Conservation (phyloP, 345 rosid species). For the Viola odorata region DNA sequence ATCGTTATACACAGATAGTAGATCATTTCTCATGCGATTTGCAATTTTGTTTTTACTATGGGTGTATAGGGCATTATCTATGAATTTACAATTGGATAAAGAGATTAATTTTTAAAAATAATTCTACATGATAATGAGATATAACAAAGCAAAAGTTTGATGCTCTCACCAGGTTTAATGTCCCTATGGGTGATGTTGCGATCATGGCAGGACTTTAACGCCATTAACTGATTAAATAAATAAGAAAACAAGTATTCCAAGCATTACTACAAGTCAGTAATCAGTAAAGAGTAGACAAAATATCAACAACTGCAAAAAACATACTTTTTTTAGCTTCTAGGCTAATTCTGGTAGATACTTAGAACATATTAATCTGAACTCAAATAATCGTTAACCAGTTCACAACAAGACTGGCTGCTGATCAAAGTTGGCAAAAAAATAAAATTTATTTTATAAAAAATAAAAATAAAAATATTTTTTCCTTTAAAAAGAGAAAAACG, state of each 20-base stretch:
- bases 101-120: too few relatives aligned
- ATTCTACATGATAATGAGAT: constrained; percentile 4
- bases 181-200: constrained; percentile 95
- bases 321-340: too few relatives aligned
- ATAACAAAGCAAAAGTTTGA: neutral
- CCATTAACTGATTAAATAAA: constrained; percentile 67
- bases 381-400: too few relatives aligned
- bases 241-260: constrained; percentile 7
- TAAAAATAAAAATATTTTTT: too few relatives aligned
- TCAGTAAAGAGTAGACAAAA: neutral
- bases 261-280: neutral
- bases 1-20: too few relatives aligned
- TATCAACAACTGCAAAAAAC: neutral
- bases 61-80: neutral
- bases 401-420: too few relatives aligned
- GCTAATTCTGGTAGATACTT: too few relatives aligned
- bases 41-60: neutral
- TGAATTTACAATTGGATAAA: too few relatives aligned
- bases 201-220: constrained; percentile 84
- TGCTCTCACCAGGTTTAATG: constrained; percentile 81
- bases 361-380: too few relatives aligned
- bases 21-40: neutral
- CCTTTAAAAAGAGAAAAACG: too few relatives aligned
- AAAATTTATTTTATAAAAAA: too few relatives aligned
- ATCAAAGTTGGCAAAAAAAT: too few relatives aligned